Base-by-base conservation (phyloP, 179 eudicot species). In the Patellifolia procumbens region DNA sequence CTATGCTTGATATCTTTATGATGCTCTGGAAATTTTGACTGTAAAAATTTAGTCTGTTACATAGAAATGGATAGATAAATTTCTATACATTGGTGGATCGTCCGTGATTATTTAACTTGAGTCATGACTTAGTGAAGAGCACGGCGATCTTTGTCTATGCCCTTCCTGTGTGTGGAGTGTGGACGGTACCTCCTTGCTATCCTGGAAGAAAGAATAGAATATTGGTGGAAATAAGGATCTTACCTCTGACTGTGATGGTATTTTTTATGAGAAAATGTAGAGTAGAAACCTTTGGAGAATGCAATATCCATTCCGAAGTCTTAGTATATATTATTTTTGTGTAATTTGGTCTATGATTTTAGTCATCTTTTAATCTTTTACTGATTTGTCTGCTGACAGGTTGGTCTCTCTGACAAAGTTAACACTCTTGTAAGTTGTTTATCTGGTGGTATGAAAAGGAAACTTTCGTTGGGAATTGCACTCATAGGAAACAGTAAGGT, bases 371-470 rank as follows among this genome's bases (percentile, higher is more conserved):
- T 62, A 1, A 7, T 39, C 77, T 68, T 71, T n/a, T 59, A 53
- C 22, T 80, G 65, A 72, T 75, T 43, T 7, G 68, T 43, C 26
- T 72, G 32, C 79, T 73, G 70, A 62, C 79, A 95, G 99, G 99
- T 96, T 81, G 99, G 99, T 61, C 85, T 96, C 89, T 91, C 92
- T 48, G 99, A 96, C 82, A 96, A 96, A 82, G 84, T 85, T 80
- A 88, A 91, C 81, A 86, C 93, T 75, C 79, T 83, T 53, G 97
- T 91, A 68, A 87, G 89, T 61, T 90, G 96, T 73, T 91, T 96
- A 76, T 96, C 99, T 85, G 99, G 99, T 81, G 99, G 99, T 74
- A 96, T 96, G 99, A 96, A 86, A 84, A 87, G 99, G 77, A 96
- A 96, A 81, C 89, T 96, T 58, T 96, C 99, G 76, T 89, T 96